Evolutionary conservation across 2,329 filamentous ascomycete species (phyloP), one percentile per base, ranked within the genome.

Genomic region (Pseudocercospora cruenta): DNA sequence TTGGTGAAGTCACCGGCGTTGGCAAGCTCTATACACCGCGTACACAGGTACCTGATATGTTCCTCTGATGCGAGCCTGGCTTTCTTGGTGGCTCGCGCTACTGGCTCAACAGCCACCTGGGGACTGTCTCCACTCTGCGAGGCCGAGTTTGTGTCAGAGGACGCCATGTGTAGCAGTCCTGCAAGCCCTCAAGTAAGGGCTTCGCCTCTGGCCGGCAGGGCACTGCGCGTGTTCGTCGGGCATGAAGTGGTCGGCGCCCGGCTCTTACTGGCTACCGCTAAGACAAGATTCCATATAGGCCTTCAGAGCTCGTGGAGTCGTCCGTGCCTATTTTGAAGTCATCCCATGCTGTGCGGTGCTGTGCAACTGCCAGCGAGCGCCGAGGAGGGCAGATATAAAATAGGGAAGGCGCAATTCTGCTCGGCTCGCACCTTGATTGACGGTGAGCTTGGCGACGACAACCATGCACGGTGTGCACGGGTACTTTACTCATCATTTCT

Each of bases 21-120:
- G n/a, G 53, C 51, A 33, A 33, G 43, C n/a, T 28, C 49, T 24
- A 54, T 54, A 22, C 21, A 22, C 22, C 24, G 19, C 8, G 39
- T 36, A 8, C 22, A 22, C 14, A 58, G 31, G 10, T 58, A 26
- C 33, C 22, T 7, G 6, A 62, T 21, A 26, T 33, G 22, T 19
- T 53, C 45, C 28, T 65, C 58, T 14, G 63, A 43, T 19, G 43
- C 36, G 33, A 47, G 53, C 21, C 36, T 49, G n/a, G 24, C 58
- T 36, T 62, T 61, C 58, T 62, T 65, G 10, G 58, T 65, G 14
- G 49, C 39, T 33, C 63, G 19, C 8, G 58, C 49, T 28, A 53
- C 58, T 45, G 59, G 60, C 5, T 54, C 39, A 8, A 28, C 33
- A 19, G 58, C 14, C 8, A 31, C 21, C 28, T 49, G 16, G 12